Percentiles rank a stretch among this genome's conserved stretches.
Conservation (phyloP, 108 stramenopile species). For the Fragilaria crotonensis region DNA sequence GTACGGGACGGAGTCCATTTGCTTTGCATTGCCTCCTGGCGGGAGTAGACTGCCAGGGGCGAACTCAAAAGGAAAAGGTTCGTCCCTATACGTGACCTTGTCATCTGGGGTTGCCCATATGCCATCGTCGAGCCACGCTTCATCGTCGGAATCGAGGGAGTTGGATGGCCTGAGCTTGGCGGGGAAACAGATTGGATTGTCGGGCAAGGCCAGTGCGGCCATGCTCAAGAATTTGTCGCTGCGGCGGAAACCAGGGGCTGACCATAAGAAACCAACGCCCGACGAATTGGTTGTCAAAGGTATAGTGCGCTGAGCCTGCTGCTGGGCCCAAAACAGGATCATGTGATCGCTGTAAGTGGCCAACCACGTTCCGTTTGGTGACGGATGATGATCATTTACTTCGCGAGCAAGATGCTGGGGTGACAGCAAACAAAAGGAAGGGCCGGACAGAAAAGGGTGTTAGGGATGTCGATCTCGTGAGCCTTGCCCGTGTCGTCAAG, state of each 20-base stretch:
- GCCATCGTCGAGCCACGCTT: no score
- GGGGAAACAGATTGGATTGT: no score
- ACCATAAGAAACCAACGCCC: slow-evolving; percentile 9
- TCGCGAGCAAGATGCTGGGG: slow-evolving; percentile 10
- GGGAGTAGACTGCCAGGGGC: no score
- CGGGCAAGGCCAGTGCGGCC: no score
- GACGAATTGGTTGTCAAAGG: neutral
- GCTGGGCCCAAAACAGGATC: neutral
- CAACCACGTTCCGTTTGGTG: neutral
- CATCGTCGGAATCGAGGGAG: no score
- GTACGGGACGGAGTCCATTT: no score
- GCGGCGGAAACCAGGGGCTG: slow-evolving; percentile 11
- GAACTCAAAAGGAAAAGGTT: no score
- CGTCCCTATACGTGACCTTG: no score
- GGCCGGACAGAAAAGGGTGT: slow-evolving; percentile 24
- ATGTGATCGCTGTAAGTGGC: neutral
- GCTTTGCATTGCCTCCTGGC: no score
- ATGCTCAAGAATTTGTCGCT: no score
- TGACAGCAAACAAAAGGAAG: slow-evolving; percentile 1
- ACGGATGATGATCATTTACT: neutral
- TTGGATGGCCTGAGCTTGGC: no score
- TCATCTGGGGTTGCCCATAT: no score
- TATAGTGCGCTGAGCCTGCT: neutral
- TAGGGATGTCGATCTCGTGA: slow-evolving; percentile 21
- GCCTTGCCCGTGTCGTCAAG: slow-evolving; percentile 20